phyloP scores from a whole-genome alignment of 2,329 filamentous ascomycete genomes.

The Ophiocordyceps camponoti-floridani region DNA sequence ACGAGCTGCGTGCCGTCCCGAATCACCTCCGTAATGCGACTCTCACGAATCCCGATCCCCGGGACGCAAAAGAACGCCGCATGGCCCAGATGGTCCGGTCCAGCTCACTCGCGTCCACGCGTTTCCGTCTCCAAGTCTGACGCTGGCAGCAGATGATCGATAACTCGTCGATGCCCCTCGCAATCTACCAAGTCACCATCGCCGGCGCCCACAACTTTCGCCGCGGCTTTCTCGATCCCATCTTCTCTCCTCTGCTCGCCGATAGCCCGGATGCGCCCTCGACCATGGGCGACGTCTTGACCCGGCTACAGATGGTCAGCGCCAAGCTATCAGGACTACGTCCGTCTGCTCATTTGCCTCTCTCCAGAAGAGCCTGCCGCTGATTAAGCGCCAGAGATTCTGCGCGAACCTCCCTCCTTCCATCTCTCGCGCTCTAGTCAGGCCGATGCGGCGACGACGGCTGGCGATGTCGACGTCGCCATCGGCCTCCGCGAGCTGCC shows the following conservation, averaged over 20 bases:
- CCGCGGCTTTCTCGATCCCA: constrained; percentile 60
- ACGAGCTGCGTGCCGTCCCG: constrained; percentile 21
- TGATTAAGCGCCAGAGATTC: constrained; percentile 46
- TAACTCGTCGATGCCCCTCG: constrained; percentile 75
- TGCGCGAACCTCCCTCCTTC: constrained; percentile 65
- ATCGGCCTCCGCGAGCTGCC: constrained; percentile 70
- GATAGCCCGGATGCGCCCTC: constrained; percentile 48
- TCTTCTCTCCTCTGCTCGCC: constrained; percentile 63
- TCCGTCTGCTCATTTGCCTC: constrained; percentile 21
- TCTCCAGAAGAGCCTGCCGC: constrained; percentile 9
- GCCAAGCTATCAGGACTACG: constrained; percentile 67
- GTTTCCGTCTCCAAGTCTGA: constrained; percentile 4
- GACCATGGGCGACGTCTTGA: constrained; percentile 64
- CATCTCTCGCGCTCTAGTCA: constrained; percentile 63
- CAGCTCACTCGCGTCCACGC: neutral
- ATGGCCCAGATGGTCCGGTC: constrained; percentile 17
- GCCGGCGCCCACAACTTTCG: constrained; percentile 75
- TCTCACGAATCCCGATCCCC: constrained; percentile 16
- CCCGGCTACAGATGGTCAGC: constrained; percentile 50
- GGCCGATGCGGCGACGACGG: constrained; percentile 48
- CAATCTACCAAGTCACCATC: constrained; percentile 70
- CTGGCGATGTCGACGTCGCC: constrained; percentile 68
- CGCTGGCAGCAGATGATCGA: constrained; percentile 26
- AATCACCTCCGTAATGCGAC: constrained; percentile 20
- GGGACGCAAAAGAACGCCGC: constrained; percentile 18